A percentile compares a stretch with the other conserved stretches of the same genome.
Conservation (phyloP, 192 early-diverging fungal genomes). For the Entophlyctis luteolus region DNA sequence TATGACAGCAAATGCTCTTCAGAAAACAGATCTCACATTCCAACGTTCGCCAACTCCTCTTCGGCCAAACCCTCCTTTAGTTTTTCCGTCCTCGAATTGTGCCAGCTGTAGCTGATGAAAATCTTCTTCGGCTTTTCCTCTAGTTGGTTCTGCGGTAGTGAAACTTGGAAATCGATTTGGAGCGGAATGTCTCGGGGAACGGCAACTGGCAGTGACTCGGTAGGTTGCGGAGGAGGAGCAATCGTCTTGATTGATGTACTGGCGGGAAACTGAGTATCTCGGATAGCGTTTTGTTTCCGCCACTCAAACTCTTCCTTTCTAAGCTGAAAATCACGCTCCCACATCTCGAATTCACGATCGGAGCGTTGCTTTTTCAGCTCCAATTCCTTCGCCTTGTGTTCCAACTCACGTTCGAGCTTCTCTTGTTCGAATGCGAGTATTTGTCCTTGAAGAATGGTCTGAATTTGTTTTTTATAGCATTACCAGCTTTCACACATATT, state of each 20-base stretch:
- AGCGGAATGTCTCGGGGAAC: not conserved
- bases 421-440: not conserved
- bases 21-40: not conserved
- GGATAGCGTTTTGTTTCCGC: not conserved
- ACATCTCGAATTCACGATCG: not conserved
- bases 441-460: conserved; percentile 10
- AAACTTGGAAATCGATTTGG: not conserved
- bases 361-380: not conserved
- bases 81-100: conserved; percentile 12
- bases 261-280: not conserved
- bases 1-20: not conserved
- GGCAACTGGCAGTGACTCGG: not conserved
- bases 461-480: no score
- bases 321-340: not conserved
- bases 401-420: not conserved
- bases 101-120: conserved; percentile 19
- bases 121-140: conserved; percentile 2
- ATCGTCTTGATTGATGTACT: no score
- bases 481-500: no score
- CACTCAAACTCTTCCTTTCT: conserved; percentile 4
- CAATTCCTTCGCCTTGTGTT: not conserved
- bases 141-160: not conserved
- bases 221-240: not conserved
- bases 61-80: not conserved
- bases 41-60: not conserved